Conservation (phyloP, 2,329 filamentous ascomycete genomes). For the Fusarium anguioides region DNA sequence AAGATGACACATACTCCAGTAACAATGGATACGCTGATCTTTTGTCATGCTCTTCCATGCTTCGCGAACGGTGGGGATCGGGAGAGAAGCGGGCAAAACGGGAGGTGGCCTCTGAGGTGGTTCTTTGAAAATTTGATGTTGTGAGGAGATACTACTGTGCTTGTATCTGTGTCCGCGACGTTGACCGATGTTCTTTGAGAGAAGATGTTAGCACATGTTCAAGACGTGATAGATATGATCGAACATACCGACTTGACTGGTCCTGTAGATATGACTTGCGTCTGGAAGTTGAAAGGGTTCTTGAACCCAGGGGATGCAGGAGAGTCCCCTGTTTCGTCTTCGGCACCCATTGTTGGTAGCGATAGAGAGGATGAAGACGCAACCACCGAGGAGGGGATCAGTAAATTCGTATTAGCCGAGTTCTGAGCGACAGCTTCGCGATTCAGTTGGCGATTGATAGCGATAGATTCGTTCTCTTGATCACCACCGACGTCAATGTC, state of each 20-base stretch:
- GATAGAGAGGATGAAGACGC: conserved; percentile 30
- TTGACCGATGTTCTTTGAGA: conserved; percentile 81
- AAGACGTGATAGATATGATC: not conserved
- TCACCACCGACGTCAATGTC: conserved; percentile 18
- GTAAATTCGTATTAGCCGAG: conserved; percentile 30
- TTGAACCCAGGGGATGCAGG: conserved; percentile 48
- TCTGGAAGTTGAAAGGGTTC: conserved; percentile 95
- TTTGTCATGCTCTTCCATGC: conserved; percentile 89
- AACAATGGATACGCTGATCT: conserved; percentile 83
- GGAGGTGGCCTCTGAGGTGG: conserved; percentile 87
- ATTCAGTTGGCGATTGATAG: conserved; percentile 25
- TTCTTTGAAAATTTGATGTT: conserved; percentile 95
- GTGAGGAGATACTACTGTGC: conserved; percentile 88
- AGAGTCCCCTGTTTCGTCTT: conserved; percentile 28
- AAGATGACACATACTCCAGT: conserved; percentile 92
- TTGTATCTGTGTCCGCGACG: conserved; percentile 97
- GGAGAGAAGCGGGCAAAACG: conserved; percentile 89
- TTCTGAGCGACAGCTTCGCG: conserved; percentile 34
- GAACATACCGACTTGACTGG: conserved; percentile 79
- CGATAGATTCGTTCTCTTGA: conserved; percentile 16
- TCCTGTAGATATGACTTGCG: conserved; percentile 78
- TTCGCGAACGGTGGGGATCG: conserved; percentile 89
- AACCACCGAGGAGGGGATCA: conserved; percentile 26
- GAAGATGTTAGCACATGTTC: conserved; percentile 10
- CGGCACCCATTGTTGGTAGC: conserved; percentile 31